These are phyloP conservation scores for Golubevia pallescens DNA, from an alignment of 1,284 basidiomycete genomes.

Conservation along the genomic window DNA sequence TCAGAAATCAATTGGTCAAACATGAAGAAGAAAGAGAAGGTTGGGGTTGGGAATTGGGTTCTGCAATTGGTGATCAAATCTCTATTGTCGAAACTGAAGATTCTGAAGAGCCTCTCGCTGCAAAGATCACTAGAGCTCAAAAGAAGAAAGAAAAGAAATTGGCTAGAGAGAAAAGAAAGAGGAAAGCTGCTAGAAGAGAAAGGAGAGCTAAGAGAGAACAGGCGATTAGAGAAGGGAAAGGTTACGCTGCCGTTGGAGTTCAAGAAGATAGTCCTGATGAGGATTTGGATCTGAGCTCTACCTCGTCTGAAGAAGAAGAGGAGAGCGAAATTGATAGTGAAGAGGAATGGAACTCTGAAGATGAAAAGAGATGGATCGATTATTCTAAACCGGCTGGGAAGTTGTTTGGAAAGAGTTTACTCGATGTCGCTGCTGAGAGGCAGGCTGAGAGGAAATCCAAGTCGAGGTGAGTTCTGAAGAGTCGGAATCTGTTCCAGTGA, in stretches of 20 bases:
- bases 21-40: conserved; percentile 55
- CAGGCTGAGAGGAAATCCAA: conserved; percentile 24
- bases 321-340: conserved; percentile 27
- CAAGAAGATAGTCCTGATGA: conserved; percentile 49
- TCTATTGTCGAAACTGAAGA: conserved; percentile 20
- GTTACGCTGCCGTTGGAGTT: conserved; percentile 34
- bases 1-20: conserved; percentile 57
- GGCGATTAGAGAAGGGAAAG: conserved; percentile 28
- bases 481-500: not conserved
- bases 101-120: conserved; percentile 18
- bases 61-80: conserved; percentile 13
- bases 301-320: conserved; percentile 17
- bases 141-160: conserved; percentile 34
- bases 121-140: conserved; percentile 7
- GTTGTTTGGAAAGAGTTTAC: conserved; percentile 53
- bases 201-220: conserved; percentile 20
- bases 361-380: conserved; percentile 37
- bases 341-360: conserved; percentile 22
- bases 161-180: conserved; percentile 35
- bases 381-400: conserved; percentile 51
- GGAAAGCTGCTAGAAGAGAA: conserved; percentile 30
- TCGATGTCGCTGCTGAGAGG: conserved; percentile 37
- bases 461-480: conserved; percentile 11
- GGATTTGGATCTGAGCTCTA: conserved; percentile 40
- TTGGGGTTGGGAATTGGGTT: conserved; percentile 57